Base-by-base conservation (phyloP, 129 eudicot species). In the Flaveria robusta region DNA sequence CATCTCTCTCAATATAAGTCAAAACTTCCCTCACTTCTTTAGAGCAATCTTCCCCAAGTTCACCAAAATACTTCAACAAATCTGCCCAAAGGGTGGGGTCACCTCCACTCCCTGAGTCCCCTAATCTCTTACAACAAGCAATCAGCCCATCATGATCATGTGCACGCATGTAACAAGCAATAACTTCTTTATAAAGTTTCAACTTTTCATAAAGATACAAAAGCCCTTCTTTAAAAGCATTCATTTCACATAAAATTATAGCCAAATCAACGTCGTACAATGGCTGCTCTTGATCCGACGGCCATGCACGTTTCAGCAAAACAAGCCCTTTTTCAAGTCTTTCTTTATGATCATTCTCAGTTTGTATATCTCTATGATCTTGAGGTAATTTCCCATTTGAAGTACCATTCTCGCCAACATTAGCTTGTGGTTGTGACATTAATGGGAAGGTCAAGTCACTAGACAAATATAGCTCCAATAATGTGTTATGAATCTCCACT, bases 1-100 rank as follows among this genome's bases (percentile, higher is more conserved):
- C 99, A 82, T 91, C 92, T 83, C 97, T 87, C 75, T 95, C 99
- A 31, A 95, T 87, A 81, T 89, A 95, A 58, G 87, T 75, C 85
- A 95, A 65, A 78, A 91, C 93, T 83, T 95, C 96, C 81, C 80
- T 85, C 46, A 95, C 99, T 83, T 95, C 99, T 80, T 86, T 89
- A 18, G 99, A 89, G 77, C 97, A 95, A 65, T 95, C 99, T 86
- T 95, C 99, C 56, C 99, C 99, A 68, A 95, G 94, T 81, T 95
- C 99, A 75, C 99, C 97, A 85, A 95, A 95, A 78, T 95, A 95
- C 79, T 89, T 95, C 83, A 95, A 76, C 15, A 95, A 70, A 79
- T 91, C 97, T 14, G 94, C 96, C 99, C 99, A 91, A 9, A 95
- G 92, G 70, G 93, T 78, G 27, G 94, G 86, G 66, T 95, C 99